Evolutionary conservation across 768 basidiomycete genomes (phyloP).

Genomic region (Boletus subcaerulescens): DNA sequence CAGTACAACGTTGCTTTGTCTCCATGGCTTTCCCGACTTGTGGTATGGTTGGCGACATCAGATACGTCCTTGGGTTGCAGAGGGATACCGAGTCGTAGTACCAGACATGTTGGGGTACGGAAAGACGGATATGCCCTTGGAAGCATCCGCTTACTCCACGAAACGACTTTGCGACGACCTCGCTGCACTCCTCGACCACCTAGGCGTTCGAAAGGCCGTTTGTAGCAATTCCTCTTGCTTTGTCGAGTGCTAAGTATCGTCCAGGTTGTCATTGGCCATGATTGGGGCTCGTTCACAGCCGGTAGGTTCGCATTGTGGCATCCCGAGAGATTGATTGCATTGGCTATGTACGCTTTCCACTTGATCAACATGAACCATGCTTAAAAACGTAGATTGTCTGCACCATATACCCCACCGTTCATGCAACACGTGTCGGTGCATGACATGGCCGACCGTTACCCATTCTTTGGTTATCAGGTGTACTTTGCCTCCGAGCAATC

Average conservation of each 20-base stretch:
- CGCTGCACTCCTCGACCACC: conserved; percentile 57
- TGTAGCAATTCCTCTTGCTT: conserved; percentile 21
- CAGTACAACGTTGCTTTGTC: conserved; percentile 55
- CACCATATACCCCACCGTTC: conserved; percentile 64
- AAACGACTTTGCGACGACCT: conserved; percentile 62
- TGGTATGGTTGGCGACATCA: conserved; percentile 76
- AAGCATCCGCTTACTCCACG: conserved; percentile 53
- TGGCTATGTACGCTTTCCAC: conserved; percentile 51
- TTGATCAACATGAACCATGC: not conserved
- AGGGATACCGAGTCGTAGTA: conserved; percentile 61
- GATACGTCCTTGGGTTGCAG: conserved; percentile 63
- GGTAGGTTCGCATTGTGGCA: conserved; percentile 72
- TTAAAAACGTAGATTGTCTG: conserved; percentile 49
- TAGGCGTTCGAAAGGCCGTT: conserved; percentile 54
- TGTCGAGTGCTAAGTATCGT: not conserved
- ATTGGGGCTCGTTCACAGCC: conserved; percentile 71
- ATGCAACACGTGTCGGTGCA: conserved; percentile 47
- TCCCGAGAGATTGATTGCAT: conserved; percentile 56
- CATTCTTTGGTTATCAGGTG: conserved; percentile 64
- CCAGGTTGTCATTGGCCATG: conserved; percentile 71
- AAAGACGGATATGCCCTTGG: conserved; percentile 57
- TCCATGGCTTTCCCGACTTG: conserved; percentile 80
- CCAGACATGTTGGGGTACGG: conserved; percentile 57
- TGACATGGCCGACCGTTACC: conserved; percentile 48
- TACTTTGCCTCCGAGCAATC: conserved; percentile 57